Conservation (phyloP, 2,329 filamentous ascomycete genomes). For the Alternaria ethzedia region DNA sequence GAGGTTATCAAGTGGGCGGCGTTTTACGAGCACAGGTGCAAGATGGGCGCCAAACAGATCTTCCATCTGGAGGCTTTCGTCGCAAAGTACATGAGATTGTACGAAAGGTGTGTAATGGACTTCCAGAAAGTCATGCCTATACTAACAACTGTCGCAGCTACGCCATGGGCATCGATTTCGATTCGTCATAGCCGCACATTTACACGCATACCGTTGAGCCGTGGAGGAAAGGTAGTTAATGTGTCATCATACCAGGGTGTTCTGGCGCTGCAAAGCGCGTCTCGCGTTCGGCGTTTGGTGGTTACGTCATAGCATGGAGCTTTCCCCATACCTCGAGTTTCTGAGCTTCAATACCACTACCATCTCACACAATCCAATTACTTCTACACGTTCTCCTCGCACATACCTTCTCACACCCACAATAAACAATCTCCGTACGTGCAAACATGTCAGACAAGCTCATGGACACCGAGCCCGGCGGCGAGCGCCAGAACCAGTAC, state of each 20-base stretch:
- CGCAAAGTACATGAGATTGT: conserved; percentile 95
- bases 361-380: neutral
- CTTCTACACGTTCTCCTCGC: neutral
- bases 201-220: neutral
- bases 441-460: conserved; percentile 59
- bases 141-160: conserved; percentile 43
- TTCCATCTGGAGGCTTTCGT: conserved; percentile 99
- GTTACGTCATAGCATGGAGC: conserved; percentile 16
- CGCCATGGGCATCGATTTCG: conserved; percentile 74
- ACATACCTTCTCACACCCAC: neutral
- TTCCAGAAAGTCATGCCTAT: neutral
- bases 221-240: neutral
- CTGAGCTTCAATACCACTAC: conserved; percentile 6
- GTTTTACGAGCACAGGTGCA: conserved; percentile 95
- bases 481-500: conserved; percentile 65
- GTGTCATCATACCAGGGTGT: conserved; percentile 2
- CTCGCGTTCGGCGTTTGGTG: conserved; percentile 8
- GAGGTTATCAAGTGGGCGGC: conserved; percentile 96
- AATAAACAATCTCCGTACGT: neutral
- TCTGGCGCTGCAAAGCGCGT: conserved; percentile 9
- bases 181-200: conserved; percentile 23
- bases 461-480: conserved; percentile 66
- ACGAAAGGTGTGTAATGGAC: conserved; percentile 74
- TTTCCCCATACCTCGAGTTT: conserved; percentile 11
- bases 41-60: conserved; percentile 90